These are phyloP conservation scores for Kernera saxatilis DNA, from an alignment of 345 rosid genomes.

Conservation along the genomic window DNA sequence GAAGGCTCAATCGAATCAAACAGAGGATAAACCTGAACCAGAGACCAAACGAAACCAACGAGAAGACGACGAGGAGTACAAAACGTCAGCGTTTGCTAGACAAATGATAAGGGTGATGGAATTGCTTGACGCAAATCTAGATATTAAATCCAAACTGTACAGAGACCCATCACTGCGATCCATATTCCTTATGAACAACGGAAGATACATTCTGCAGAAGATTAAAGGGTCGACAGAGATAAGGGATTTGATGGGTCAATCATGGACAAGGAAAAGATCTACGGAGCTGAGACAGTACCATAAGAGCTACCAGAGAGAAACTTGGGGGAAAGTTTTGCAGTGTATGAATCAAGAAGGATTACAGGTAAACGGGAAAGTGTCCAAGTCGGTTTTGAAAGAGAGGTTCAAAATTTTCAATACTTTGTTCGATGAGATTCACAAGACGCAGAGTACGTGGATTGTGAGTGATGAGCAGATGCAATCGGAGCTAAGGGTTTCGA, in stretches of 20 bases:
- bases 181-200: slow-evolving; percentile 92
- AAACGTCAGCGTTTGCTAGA: slow-evolving; percentile 36
- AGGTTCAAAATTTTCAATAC: slow-evolving; percentile 67
- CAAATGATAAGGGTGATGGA: slow-evolving; percentile 59
- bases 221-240: slow-evolving; percentile 64
- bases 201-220: slow-evolving; percentile 72
- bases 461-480: slow-evolving; percentile 84
- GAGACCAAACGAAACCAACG: slow-evolving; percentile 12
- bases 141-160: slow-evolving; percentile 57
- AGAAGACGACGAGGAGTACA: slow-evolving; percentile 24
- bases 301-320: slow-evolving; percentile 75
- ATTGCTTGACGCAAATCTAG: slow-evolving; percentile 58
- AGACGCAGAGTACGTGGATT: slow-evolving; percentile 82
- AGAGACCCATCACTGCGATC: slow-evolving; percentile 49
- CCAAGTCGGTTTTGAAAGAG: slow-evolving; percentile 65
- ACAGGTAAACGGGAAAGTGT: slow-evolving; percentile 55
- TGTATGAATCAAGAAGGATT: slow-evolving; percentile 66
- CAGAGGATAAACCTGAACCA: slow-evolving; percentile 7
- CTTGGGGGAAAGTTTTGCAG: slow-evolving; percentile 68
- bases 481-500: slow-evolving; percentile 81
- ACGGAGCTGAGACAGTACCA: slow-evolving; percentile 70
- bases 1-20: not conserved
- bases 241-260: slow-evolving; percentile 45
- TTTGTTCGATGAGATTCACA: slow-evolving; percentile 85
- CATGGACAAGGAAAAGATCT: slow-evolving; percentile 61